These are phyloP conservation scores for Phytophthora megakarya DNA, from an alignment of 352 stramenopile genomes.

Conservation along the genomic window DNA sequence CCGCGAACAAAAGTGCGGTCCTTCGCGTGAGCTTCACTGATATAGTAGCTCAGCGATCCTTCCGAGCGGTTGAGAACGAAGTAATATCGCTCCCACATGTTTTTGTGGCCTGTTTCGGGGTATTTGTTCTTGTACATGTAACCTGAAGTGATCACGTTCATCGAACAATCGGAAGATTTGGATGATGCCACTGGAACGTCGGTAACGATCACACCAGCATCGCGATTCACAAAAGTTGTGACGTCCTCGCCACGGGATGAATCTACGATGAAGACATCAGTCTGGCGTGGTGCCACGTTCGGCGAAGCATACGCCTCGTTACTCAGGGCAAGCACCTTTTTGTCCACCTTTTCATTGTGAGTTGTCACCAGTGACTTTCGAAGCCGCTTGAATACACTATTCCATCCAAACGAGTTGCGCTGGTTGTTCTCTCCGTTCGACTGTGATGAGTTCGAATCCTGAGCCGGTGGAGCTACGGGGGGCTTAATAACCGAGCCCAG, in stretches of 20 bases:
- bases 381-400: conserved; percentile 80
- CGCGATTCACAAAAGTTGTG: conserved; percentile 76
- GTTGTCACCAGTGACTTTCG: conserved; percentile 80
- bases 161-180: conserved; percentile 35
- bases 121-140: conserved; percentile 92
- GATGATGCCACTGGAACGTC: conserved; percentile 51
- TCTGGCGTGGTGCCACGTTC: conserved; percentile 50
- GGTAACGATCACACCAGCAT: conserved; percentile 69
- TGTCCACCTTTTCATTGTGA: conserved; percentile 60
- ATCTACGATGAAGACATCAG: conserved; percentile 77
- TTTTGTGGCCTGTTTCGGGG: conserved; percentile 77
- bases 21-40: conserved; percentile 84
- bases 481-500: conserved; percentile 79
- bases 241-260: conserved; percentile 86
- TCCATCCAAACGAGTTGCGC: conserved; percentile 76
- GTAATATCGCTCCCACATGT: conserved; percentile 87
- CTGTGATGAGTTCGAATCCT: conserved; percentile 33
- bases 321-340: conserved; percentile 72
- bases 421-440: conserved; percentile 34
- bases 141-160: conserved; percentile 77
- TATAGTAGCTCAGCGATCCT: conserved; percentile 84
- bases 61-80: conserved; percentile 82
- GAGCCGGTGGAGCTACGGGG: conserved; percentile 37
- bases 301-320: conserved; percentile 72
- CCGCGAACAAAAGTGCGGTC: conserved; percentile 85